These are phyloP conservation scores for Fraxinus baroniana DNA, from an alignment of 305 asterid genomes.

Conservation along the genomic window DNA sequence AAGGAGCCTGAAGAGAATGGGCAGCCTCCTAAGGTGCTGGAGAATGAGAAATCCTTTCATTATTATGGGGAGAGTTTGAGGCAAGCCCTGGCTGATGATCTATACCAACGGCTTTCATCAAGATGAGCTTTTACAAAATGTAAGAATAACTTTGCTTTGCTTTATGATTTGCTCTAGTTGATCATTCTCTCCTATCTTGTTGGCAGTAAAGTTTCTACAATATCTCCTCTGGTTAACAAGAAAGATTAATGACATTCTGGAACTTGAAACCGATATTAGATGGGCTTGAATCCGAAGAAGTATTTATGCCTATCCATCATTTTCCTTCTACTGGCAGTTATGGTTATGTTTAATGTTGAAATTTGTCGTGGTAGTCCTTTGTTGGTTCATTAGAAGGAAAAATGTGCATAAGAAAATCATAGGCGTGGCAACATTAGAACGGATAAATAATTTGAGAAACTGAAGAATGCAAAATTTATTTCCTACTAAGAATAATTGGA, in stretches of 20 bases:
- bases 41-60: constrained; percentile 71
- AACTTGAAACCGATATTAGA: constrained; percentile 15
- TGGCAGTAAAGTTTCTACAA: constrained; percentile 1
- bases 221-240: constrained; percentile 16
- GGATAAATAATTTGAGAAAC: background rate
- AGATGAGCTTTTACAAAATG: constrained; percentile 48
- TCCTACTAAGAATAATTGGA: background rate
- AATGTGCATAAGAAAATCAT: background rate
- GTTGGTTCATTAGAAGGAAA: background rate
- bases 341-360: background rate
- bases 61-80: constrained; percentile 80
- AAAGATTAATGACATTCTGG: constrained; percentile 19
- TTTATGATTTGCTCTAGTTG: constrained; percentile 23
- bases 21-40: constrained; percentile 68
- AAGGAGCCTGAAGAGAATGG: constrained; percentile 96
- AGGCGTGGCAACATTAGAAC: background rate
- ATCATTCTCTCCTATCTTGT: constrained; percentile 1
- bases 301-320: background rate
- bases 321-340: background rate
- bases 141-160: constrained; percentile 29
- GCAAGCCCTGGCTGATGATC: constrained; percentile 87
- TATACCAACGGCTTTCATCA: constrained; percentile 81
- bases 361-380: background rate
- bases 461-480: background rate
- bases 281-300: constrained; percentile 17